phyloP scores from a whole-genome alignment of 176 grass and related monocot species.

The Aegilops sharonensis region DNA sequence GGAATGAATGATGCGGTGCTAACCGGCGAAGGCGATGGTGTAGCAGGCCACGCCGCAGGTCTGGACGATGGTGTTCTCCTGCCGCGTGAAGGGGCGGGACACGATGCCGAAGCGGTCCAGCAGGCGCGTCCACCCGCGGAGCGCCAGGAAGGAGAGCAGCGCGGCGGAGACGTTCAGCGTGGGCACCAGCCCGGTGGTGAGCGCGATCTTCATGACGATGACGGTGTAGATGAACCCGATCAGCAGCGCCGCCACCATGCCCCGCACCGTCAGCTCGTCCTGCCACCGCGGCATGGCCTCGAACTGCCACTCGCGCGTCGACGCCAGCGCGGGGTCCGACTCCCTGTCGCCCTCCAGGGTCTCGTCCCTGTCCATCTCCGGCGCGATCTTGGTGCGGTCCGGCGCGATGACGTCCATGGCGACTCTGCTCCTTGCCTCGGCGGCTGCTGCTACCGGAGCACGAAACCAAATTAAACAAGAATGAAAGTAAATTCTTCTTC shows the following conservation, averaged over 20 bases:
- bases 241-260: slow-evolving; percentile 52
- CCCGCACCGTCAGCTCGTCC: slow-evolving; percentile 65
- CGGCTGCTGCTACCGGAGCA: not conserved
- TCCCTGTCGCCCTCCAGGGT: slow-evolving; percentile 36
- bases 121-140: slow-evolving; percentile 69
- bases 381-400: not conserved
- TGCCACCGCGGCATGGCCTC: slow-evolving; percentile 57
- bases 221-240: slow-evolving; percentile 77
- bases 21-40: slow-evolving; percentile 76
- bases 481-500: not conserved
- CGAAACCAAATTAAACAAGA: not conserved
- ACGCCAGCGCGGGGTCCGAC: slow-evolving; percentile 25
- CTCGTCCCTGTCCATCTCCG: slow-evolving; percentile 34
- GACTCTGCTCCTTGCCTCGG: not conserved
- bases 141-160: slow-evolving; percentile 67
- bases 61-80: slow-evolving; percentile 93
- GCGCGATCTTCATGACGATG: slow-evolving; percentile 87
- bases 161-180: slow-evolving; percentile 97
- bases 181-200: slow-evolving; percentile 81
- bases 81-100: slow-evolving; percentile 71
- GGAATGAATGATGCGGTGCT: not conserved
- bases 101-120: slow-evolving; percentile 56
- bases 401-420: slow-evolving; percentile 7
- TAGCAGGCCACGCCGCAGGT: slow-evolving; percentile 96
- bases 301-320: slow-evolving; percentile 11